Evolutionary conservation across 2,329 filamentous ascomycete species (phyloP).

Genomic region (Lachnellula subtilissima): DNA sequence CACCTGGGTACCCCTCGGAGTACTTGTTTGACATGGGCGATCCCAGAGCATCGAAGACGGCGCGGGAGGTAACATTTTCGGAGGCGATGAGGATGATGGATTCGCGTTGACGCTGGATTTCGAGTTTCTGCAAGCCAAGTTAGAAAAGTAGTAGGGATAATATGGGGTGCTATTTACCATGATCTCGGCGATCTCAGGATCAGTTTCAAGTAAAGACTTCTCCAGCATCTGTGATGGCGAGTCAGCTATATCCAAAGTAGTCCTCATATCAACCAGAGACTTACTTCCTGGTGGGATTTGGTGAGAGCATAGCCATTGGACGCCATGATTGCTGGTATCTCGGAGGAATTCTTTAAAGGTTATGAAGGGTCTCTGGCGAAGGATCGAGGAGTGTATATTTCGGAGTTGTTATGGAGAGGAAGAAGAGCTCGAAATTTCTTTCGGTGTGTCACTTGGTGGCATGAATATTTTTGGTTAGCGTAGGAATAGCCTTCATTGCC

Average conservation of each 20-base stretch:
- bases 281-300: slow-evolving; percentile 60
- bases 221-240: slow-evolving; percentile 73
- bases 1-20: slow-evolving; percentile 96
- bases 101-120: slow-evolving; percentile 95
- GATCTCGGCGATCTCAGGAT: slow-evolving; percentile 92
- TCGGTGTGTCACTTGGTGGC: too few species aligned
- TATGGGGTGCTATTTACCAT: slow-evolving; percentile 62
- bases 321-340: slow-evolving; percentile 18
- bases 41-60: slow-evolving; percentile 95
- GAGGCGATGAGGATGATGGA: slow-evolving; percentile 98
- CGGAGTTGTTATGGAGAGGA: too few species aligned
- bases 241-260: slow-evolving; percentile 29
- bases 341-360: too few species aligned
- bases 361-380: too few species aligned
- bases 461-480: too few species aligned
- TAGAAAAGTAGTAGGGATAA: slow-evolving; percentile 1
- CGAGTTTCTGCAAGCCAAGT: slow-evolving; percentile 60
- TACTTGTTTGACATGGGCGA: slow-evolving; percentile 98
- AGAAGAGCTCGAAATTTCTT: too few species aligned
- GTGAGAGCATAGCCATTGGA: slow-evolving; percentile 53
- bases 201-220: slow-evolving; percentile 84
- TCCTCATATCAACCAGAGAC: slow-evolving; percentile 25
- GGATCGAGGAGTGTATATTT: too few species aligned
- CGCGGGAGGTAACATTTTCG: slow-evolving; percentile 97
- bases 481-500: too few species aligned